phyloP scores from a whole-genome alignment of 495 filamentous ascomycete genomes.

The Pseudoneurospora amorphoporcata region DNA sequence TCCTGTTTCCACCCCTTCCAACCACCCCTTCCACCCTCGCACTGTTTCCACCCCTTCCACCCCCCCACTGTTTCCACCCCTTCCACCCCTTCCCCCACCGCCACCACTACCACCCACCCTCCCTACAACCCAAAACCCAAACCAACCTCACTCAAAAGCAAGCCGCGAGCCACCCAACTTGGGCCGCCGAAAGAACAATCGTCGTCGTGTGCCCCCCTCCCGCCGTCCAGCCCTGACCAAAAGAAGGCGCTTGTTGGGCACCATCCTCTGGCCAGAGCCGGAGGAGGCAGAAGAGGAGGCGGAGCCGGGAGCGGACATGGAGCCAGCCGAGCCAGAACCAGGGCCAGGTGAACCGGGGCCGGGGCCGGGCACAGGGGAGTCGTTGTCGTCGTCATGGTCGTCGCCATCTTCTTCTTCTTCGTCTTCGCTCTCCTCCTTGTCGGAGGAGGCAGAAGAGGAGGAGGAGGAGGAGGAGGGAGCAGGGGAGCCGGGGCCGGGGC shows the following conservation, averaged over 20 bases:
- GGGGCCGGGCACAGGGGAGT: too few species aligned
- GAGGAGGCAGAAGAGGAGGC: background rate
- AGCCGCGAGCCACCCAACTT: background rate
- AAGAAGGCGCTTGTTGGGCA: background rate
- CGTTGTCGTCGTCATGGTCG: background rate
- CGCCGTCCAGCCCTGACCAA: background rate
- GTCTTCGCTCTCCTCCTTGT: background rate
- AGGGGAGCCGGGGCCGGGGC: background rate
- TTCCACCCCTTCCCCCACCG: background rate
- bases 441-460: background rate
- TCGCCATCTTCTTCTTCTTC: background rate
- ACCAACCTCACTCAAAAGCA: background rate
- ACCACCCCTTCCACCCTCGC: too few species aligned
- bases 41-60: background rate
- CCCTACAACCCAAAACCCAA: background rate
- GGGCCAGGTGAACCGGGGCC: background rate
- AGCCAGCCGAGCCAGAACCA: background rate
- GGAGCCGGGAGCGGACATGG: background rate
- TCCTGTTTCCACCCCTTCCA: too few species aligned
- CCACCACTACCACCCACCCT: background rate
- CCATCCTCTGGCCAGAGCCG: background rate
- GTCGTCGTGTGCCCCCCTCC: background rate
- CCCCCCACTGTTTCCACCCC: background rate
- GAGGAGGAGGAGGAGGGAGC: background rate
- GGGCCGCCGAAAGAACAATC: background rate